phyloP scores from a whole-genome alignment of 129 eudicot genomes.

The Chrysanthemum makinoi region DNA sequence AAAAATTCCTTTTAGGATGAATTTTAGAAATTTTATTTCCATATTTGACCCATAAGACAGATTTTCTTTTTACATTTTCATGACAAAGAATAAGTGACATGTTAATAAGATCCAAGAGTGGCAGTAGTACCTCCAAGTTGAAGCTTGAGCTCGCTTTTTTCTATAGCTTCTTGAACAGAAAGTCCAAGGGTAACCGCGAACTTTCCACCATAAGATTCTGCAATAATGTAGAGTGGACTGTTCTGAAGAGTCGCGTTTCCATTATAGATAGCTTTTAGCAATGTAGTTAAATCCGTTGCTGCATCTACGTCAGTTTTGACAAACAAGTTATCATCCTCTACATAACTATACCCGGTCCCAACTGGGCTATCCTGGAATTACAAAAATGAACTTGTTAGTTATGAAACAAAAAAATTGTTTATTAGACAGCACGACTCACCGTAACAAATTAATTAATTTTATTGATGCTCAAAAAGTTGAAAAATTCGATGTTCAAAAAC shows the following conservation, averaged over 20 bases:
- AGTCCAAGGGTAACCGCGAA: constrained; percentile 73
- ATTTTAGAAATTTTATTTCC: background rate
- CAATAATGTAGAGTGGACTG: constrained; percentile 68
- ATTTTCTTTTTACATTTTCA: background rate
- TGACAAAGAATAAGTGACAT: background rate
- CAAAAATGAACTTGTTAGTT: background rate
- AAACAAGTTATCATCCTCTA: constrained; percentile 49
- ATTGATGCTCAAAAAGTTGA: too few relatives aligned
- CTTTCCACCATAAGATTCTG: constrained; percentile 86
- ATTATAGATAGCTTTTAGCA: constrained; percentile 58
- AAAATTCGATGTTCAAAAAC: too few relatives aligned
- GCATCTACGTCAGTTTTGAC: constrained; percentile 85
- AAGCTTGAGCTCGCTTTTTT: constrained; percentile 52
- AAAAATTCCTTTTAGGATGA: too few relatives aligned
- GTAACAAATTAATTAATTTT: background rate
- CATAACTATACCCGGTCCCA: constrained; percentile 90
- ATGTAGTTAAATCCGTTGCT: constrained; percentile 70
- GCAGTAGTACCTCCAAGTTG: constrained; percentile 47
- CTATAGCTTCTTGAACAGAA: constrained; percentile 67
- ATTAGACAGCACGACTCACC: too few relatives aligned
- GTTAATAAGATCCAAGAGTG: background rate
- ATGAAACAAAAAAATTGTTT: too few relatives aligned
- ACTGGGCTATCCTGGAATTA: constrained; percentile 84
- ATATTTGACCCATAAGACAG: background rate
- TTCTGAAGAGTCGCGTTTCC: constrained; percentile 46